These are phyloP conservation scores for Ceriops decandra DNA, from an alignment of 345 rosid species.

Conservation along the genomic window DNA sequence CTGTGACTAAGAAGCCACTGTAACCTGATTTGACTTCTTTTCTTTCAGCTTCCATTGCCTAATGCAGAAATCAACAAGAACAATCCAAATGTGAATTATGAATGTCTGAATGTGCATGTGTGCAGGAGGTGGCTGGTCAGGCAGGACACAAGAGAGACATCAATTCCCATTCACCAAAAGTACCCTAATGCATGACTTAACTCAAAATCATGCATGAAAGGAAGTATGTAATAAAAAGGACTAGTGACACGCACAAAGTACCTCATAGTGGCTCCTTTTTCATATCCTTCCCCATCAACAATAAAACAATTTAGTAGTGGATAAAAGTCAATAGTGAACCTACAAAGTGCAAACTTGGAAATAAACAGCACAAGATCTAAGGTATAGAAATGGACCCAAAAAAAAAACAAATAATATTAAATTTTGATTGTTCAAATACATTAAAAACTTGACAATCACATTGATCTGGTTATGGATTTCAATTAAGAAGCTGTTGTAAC, in stretches of 20 bases:
- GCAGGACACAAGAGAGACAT: no score
- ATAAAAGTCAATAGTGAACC: conserved; percentile 10
- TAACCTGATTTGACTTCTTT: conserved; percentile 70
- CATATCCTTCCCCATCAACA: conserved; percentile 83
- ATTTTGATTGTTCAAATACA: neutral
- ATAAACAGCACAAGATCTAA: neutral
- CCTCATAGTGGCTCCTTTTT: conserved; percentile 60
- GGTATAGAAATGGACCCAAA: no score
- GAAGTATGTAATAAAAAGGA: neutral
- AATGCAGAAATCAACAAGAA: neutral
- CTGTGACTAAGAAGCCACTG: conserved; percentile 64
- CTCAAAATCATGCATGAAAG: neutral
- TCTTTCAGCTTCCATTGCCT: conserved; percentile 62
- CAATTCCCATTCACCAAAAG: no score
- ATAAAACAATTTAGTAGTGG: conserved; percentile 40
- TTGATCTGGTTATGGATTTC: neutral
- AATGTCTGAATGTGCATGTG: no score
- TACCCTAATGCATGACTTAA: no score
- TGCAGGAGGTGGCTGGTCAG: no score
- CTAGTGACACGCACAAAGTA: conserved; percentile 18
- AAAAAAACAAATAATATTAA: no score
- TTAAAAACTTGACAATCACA: neutral
- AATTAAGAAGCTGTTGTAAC: neutral
- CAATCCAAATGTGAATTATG: no score
- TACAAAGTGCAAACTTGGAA: neutral